phyloP scores from a whole-genome alignment of 2,329 filamentous ascomycete species.

The Lasiodiplodia citricola region DNA sequence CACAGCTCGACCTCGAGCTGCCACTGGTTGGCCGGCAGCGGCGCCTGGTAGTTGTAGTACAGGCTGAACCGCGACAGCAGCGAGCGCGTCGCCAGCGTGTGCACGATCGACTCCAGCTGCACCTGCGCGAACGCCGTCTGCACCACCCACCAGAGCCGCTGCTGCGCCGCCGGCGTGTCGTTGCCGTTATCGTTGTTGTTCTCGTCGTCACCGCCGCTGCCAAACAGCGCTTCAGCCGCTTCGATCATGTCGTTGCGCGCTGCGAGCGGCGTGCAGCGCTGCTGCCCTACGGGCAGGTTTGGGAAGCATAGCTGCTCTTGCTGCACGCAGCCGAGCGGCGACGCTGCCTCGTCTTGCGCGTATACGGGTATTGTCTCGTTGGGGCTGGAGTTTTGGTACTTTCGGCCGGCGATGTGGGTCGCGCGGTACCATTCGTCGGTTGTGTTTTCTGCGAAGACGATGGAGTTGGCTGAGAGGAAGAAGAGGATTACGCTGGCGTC shows the following conservation, averaged over 20 bases:
- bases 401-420: constrained; percentile 28
- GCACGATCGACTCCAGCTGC: no score
- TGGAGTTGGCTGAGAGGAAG: constrained; percentile 38
- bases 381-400: not conserved
- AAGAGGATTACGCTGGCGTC: constrained; percentile 34
- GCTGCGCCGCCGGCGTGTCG: constrained; percentile 23
- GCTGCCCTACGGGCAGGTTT: not conserved
- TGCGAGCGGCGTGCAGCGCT: not conserved
- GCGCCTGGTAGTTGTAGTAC: constrained; percentile 26
- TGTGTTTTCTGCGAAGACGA: constrained; percentile 33
- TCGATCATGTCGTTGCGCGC: not conserved
- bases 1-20: constrained; percentile 40
- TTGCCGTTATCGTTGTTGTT: no score
- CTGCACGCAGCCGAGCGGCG: constrained; percentile 26
- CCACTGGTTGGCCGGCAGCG: constrained; percentile 43
- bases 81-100: no score
- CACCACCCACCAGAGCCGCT: constrained; percentile 21
- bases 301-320: constrained; percentile 28
- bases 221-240: not conserved
- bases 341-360: constrained; percentile 21
- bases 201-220: no score
- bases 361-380: not conserved
- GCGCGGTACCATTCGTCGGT: constrained; percentile 40
- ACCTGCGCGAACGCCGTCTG: not conserved
- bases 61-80: constrained; percentile 9